Evolutionary conservation across 768 basidiomycete species (phyloP).

Genomic region (Rhodotorula diobovata): DNA sequence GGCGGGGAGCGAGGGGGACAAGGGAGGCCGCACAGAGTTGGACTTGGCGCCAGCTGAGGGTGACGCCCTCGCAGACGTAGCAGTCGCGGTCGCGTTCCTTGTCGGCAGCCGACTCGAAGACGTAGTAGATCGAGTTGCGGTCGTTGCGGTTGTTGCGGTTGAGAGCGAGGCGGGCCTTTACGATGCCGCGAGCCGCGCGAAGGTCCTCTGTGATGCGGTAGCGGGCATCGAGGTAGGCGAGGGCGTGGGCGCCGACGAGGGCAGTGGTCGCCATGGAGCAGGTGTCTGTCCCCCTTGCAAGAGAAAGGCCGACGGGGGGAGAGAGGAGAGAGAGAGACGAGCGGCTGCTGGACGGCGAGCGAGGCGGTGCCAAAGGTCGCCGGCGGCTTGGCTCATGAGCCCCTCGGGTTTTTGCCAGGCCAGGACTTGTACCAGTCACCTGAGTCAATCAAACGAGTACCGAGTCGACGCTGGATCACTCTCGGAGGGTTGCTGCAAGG

Average conservation of each 20-base stretch:
- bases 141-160: background rate
- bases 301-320: background rate
- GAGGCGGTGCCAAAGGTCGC: too few species aligned
- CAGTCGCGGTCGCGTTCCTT: slow-evolving; percentile 6
- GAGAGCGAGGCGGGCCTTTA: slow-evolving; percentile 8
- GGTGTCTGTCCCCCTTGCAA: too few species aligned
- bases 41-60: slow-evolving; percentile 23
- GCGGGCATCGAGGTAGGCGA: slow-evolving; percentile 24
- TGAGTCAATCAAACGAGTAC: too few species aligned
- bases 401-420: too few species aligned
- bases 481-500: too few species aligned
- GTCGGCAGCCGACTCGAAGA: slow-evolving; percentile 21
- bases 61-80: slow-evolving; percentile 22
- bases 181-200: background rate
- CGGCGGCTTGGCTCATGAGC: too few species aligned
- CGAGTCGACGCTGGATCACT: too few species aligned
- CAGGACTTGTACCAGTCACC: too few species aligned
- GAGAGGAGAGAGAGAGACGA: background rate
- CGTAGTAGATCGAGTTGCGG: slow-evolving; percentile 31
- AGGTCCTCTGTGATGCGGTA: slow-evolving; percentile 14
- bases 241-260: background rate
- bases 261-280: background rate
- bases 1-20: too few species aligned
- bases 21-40: background rate
- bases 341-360: too few species aligned